phyloP scores from a whole-genome alignment of 1,284 basidiomycete species.

The Cutaneotrichosporon sp. region DNA sequence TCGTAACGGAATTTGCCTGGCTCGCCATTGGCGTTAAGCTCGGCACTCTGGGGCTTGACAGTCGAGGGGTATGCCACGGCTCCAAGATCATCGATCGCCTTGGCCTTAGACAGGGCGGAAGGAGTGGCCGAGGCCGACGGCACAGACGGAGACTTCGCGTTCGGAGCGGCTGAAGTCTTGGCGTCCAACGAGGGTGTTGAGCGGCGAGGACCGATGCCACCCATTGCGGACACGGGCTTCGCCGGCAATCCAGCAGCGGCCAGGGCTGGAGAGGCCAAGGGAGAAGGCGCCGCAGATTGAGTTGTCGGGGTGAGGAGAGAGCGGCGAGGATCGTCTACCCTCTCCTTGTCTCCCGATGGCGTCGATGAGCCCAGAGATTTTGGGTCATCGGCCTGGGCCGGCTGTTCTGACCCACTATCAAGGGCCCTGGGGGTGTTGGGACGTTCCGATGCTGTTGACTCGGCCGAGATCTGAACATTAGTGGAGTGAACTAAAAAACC shows the following conservation, averaged over 20 bases:
- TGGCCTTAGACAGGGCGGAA: slow-evolving; percentile 67
- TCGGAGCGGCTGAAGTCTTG: slow-evolving; percentile 43
- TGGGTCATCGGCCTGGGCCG: too few species aligned
- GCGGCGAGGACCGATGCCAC: slow-evolving; percentile 33
- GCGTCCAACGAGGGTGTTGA: slow-evolving; percentile 68
- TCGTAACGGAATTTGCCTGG: slow-evolving; percentile 96
- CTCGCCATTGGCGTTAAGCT: slow-evolving; percentile 73
- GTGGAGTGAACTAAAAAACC: slow-evolving; percentile 21
- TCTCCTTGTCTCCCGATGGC: slow-evolving; percentile 23
- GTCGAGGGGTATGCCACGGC: slow-evolving; percentile 77
- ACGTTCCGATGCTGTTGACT: slow-evolving; percentile 49
- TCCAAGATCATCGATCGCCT: slow-evolving; percentile 75
- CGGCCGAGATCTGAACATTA: neutral
- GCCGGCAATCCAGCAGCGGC: slow-evolving; percentile 45
- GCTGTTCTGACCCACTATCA: slow-evolving; percentile 31
- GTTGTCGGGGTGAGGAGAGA: slow-evolving; percentile 29
- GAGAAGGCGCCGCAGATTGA: slow-evolving; percentile 32
- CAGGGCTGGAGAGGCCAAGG: slow-evolving; percentile 39
- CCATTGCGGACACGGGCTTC: slow-evolving; percentile 42
- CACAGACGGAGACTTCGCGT: slow-evolving; percentile 35
- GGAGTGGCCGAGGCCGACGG: slow-evolving; percentile 40
- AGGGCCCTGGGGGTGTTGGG: slow-evolving; percentile 28
- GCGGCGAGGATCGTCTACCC: slow-evolving; percentile 30
- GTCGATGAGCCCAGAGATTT: too few species aligned
- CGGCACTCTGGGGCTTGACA: slow-evolving; percentile 73